Evolutionary conservation across 2,329 filamentous ascomycete genomes (phyloP).

Genomic region (Ophiostoma ulmi): DNA sequence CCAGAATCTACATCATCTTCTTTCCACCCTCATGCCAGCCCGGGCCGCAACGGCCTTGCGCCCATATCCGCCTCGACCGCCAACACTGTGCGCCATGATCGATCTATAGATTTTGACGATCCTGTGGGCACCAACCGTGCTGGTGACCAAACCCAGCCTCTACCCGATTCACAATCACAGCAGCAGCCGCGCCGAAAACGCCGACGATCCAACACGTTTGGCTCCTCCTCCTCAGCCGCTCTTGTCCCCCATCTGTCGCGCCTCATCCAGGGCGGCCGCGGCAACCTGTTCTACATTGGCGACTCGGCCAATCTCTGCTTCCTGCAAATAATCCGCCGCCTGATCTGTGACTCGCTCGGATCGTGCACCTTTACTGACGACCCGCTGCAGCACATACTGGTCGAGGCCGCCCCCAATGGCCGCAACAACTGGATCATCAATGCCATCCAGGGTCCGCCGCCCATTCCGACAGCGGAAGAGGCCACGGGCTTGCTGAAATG

Average conservation of each 20-base stretch:
- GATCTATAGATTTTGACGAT: constrained; percentile 17
- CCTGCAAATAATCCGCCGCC: constrained; percentile 35
- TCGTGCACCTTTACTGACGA: constrained; percentile 35
- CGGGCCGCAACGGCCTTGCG: constrained; percentile 17
- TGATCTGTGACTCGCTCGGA: constrained; percentile 33
- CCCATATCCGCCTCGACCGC: constrained; percentile 8
- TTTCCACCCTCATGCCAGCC: constrained; percentile 1
- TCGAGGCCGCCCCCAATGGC: constrained; percentile 34
- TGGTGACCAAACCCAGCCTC: not conserved
- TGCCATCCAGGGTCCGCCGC: constrained; percentile 26
- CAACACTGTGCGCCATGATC: constrained; percentile 14
- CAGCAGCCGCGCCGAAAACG: constrained; percentile 18
- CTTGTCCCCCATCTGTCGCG: constrained; percentile 31
- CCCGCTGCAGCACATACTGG: constrained; percentile 34
- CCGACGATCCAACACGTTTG: constrained; percentile 15
- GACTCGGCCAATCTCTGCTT: constrained; percentile 36
- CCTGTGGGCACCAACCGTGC: not conserved
- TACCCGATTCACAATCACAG: not conserved
- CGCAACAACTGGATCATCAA: constrained; percentile 30
- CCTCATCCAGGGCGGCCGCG: constrained; percentile 34
- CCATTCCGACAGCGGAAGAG: constrained; percentile 29
- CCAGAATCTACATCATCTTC: not conserved
- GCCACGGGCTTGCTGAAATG: constrained; percentile 33
- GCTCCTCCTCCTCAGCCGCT: constrained; percentile 12
- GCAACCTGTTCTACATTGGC: constrained; percentile 37